These are phyloP conservation scores for Luffa acutangula DNA, from an alignment of 306 rosid genomes.

Conservation along the genomic window DNA sequence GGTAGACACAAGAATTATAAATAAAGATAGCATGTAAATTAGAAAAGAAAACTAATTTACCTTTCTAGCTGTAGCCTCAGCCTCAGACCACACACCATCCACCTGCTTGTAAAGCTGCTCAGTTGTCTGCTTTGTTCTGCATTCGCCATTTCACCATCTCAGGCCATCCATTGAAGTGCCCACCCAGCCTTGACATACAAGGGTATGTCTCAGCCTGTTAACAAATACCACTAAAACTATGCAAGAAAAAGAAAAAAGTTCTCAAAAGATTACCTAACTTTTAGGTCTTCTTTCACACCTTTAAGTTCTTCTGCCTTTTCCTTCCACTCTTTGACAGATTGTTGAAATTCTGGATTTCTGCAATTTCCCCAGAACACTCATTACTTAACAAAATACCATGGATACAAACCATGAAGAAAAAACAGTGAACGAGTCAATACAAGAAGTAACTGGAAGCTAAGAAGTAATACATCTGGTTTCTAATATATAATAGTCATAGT, in stretches of 20 bases:
- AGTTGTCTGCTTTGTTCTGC: constrained; percentile 96
- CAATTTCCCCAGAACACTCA: constrained; percentile 8
- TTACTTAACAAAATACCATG: not conserved
- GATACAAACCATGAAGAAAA: not conserved
- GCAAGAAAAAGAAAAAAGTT: constrained; percentile 5
- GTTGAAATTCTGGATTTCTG: constrained; percentile 64
- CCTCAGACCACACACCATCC: constrained; percentile 83
- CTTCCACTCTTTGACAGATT: constrained; percentile 68
- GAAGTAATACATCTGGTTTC: not conserved
- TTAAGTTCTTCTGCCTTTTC: constrained; percentile 73
- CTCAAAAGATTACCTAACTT: constrained; percentile 46
- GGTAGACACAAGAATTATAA: not conserved
- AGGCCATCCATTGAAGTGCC: constrained; percentile 63
- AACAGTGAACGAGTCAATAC: not conserved
- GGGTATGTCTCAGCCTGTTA: constrained; percentile 81
- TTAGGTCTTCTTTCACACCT: constrained; percentile 62
- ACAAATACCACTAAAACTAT: constrained; percentile 13
- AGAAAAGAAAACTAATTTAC: constrained; percentile 24
- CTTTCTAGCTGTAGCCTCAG: constrained; percentile 80
- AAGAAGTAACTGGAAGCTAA: not conserved
- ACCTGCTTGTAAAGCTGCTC: constrained; percentile 81
- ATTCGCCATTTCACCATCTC: constrained; percentile 79
- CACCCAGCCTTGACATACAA: constrained; percentile 94
- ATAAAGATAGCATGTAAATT: not conserved
- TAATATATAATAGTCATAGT: not conserved